These are phyloP conservation scores for Calonectria multiphialidica DNA, from an alignment of 2,329 filamentous ascomycete genomes.

Conservation along the genomic window DNA sequence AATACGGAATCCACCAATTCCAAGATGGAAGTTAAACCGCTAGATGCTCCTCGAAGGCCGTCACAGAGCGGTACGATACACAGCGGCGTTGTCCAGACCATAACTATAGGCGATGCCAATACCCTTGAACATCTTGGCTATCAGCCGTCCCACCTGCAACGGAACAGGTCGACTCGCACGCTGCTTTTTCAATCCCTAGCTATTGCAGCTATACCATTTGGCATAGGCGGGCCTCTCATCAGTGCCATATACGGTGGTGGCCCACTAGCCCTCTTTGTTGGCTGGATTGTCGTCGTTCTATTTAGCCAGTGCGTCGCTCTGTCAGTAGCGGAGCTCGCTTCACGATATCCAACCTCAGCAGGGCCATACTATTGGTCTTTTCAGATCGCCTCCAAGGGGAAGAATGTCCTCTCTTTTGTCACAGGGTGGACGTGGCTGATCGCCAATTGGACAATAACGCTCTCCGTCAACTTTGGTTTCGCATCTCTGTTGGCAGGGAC, in stretches of 20 bases:
- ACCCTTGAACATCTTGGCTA: background rate
- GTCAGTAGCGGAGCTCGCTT: constrained; percentile 78
- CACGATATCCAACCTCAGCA: constrained; percentile 69
- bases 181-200: background rate
- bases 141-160: background rate
- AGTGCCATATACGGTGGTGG: constrained; percentile 23
- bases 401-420: constrained; percentile 73
- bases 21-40: background rate
- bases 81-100: background rate
- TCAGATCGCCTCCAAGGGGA: constrained; percentile 68
- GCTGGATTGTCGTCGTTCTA: constrained; percentile 68
- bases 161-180: background rate
- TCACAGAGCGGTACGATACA: background rate
- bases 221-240: constrained; percentile 15
- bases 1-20: background rate
- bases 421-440: constrained; percentile 80
- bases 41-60: background rate
- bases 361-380: constrained; percentile 81
- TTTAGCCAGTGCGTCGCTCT: constrained; percentile 78
- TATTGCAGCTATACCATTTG: constrained; percentile 10
- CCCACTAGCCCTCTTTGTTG: constrained; percentile 72
- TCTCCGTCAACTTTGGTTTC: constrained; percentile 76
- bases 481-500: constrained; percentile 75
- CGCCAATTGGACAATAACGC: constrained; percentile 76
- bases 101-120: background rate